A percentile compares a stretch with the other conserved stretches of the same genome.
These are phyloP conservation scores for Isatis tinctoria DNA, from an alignment of 345 rosid genomes.

Conservation along the genomic window DNA sequence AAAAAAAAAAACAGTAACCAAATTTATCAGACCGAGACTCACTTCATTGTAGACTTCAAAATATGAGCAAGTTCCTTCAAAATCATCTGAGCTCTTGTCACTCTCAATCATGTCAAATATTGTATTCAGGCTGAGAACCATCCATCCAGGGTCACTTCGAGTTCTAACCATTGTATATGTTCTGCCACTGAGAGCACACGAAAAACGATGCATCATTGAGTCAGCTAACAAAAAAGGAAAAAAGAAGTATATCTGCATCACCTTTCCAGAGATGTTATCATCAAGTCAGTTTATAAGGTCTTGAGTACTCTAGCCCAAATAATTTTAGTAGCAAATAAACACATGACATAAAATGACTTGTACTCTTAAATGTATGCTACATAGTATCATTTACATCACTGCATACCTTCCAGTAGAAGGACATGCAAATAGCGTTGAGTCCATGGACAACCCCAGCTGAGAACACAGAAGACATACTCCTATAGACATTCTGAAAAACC, in stretches of 20 bases:
- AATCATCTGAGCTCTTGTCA: constrained; percentile 63
- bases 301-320: neutral
- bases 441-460: constrained; percentile 91
- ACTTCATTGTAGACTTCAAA: constrained; percentile 97
- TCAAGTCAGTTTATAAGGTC: constrained; percentile 1
- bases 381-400: neutral
- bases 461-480: constrained; percentile 61
- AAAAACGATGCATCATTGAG: neutral
- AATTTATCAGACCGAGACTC: constrained; percentile 16
- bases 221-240: constrained; percentile 6
- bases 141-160: constrained; percentile 83
- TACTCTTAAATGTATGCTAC: neutral
- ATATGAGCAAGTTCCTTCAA: constrained; percentile 90
- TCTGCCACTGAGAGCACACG: constrained; percentile 56
- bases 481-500: constrained; percentile 60
- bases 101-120: constrained; percentile 69
- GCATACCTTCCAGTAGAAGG: constrained; percentile 97
- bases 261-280: neutral
- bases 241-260: neutral
- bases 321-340: neutral
- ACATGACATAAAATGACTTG: neutral
- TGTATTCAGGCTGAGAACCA: constrained; percentile 90
- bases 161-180: constrained; percentile 97
- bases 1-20: neutral
- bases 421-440: constrained; percentile 91